Base-by-base conservation (phyloP, 2,329 filamentous ascomycete species). In the Exophiala sp. region DNA sequence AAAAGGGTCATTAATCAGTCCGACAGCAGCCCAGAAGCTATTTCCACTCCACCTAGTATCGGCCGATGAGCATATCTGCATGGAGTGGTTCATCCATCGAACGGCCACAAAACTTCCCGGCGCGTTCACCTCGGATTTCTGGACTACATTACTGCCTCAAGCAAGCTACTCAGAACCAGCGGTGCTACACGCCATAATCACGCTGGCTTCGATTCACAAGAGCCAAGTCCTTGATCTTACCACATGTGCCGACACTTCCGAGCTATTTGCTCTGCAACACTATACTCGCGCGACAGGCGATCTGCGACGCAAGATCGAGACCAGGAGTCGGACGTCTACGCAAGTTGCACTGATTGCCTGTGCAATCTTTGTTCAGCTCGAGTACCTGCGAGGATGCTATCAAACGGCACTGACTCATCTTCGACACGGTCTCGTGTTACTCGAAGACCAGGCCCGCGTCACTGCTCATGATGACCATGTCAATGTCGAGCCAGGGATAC, bases 261-360 rank as follows among this genome's bases (percentile, higher is more conserved):
- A 39, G 16, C 29, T 33, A 5, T 70, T 71, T 21, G 65, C 67
- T 9, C 54, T 76, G 35, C 64, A 61, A 24, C 71, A 75, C 40
- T 74, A 76, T 45, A 71, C 64, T 54, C 70, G 71, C 42, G 70
- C 72, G 3, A 75, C 75, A 45, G 45, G 58, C 9, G 52, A 67
- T 43, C 60, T 76, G 4, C 67, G 66, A 33, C 59, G 50, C 4
- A 69, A 68, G 38, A 57, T 67, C 10, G 41, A 47, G 10, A 47
- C 42, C 14, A 60, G 52, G 14, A 62, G 63, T n/a, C 65, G 65
- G 18, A 50, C 64, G 7, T 69, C 69, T 1, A 43, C 68, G 0
- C 66, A 68, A 2, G 62, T 73, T n/a, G 65, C 69, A 2, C 63
- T 77, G n/a, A 71, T 76, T 32, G 65, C 68, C 1, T 76, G 74